Percentiles rank a stretch among this genome's conserved stretches.
These are phyloP conservation scores for Parastagonospora avenae DNA, from an alignment of 2,329 filamentous ascomycete species.

Conservation along the genomic window DNA sequence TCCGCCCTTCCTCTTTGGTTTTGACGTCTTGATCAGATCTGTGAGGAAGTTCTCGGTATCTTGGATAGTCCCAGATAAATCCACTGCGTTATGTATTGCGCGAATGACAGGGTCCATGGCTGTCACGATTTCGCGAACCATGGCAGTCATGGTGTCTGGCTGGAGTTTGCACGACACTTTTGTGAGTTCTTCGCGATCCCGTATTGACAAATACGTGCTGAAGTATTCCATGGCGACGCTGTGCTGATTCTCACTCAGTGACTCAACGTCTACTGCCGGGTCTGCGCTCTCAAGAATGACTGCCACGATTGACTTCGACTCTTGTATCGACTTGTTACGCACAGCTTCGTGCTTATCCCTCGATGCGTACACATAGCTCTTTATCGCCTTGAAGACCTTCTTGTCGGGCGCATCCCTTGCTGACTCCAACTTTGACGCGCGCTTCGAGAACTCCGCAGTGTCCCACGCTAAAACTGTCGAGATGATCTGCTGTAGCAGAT, in stretches of 20 bases:
- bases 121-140: slow-evolving; percentile 66
- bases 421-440: slow-evolving; percentile 68
- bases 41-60: slow-evolving; percentile 71
- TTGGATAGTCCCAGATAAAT: slow-evolving; percentile 70
- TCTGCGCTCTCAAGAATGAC: slow-evolving; percentile 64
- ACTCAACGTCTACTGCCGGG: slow-evolving; percentile 50
- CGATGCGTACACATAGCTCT: slow-evolving; percentile 60
- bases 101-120: slow-evolving; percentile 79
- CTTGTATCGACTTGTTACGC: slow-evolving; percentile 60
- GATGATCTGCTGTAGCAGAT: slow-evolving; percentile 77
- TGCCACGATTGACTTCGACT: slow-evolving; percentile 66
- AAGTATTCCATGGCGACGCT: slow-evolving; percentile 71
- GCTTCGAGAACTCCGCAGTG: slow-evolving; percentile 69
- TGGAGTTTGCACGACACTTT: slow-evolving; percentile 68
- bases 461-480: slow-evolving; percentile 76
- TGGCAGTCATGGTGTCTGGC: slow-evolving; percentile 74
- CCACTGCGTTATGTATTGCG: slow-evolving; percentile 70
- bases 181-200: slow-evolving; percentile 74
- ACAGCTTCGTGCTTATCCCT: slow-evolving; percentile 63
- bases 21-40: slow-evolving; percentile 68
- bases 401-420: slow-evolving; percentile 63
- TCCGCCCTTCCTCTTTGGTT: slow-evolving; percentile 42
- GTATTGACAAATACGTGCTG: slow-evolving; percentile 70
- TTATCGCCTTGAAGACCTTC: slow-evolving; percentile 65
- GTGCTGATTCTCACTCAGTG: slow-evolving; percentile 66